A percentile compares a stretch with the other conserved stretches of the same genome.
These are phyloP conservation scores for cucumber (Cucumis sativus) DNA, from an alignment of 306 rosid genomes.

Conservation along the genomic window Cucumber_9930_V3 NC_026657.2:7574001-7574500, in stretches of 20 bases:
- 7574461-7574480: background rate
- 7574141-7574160: conserved; percentile 42
- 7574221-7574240: conserved; percentile 30
- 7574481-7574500: background rate
- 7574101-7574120: background rate
- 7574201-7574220: conserved; percentile 41
- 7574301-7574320: conserved; percentile 17
- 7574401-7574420: background rate
- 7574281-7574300: conserved; percentile 90
- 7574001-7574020: background rate
- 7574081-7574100: background rate
- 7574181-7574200: conserved; percentile 50
- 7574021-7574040: background rate
- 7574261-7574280: conserved; percentile 69
- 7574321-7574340: conserved; percentile 6
- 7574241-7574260: conserved; percentile 36
- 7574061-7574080: background rate
- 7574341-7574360: background rate
- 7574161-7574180: conserved; percentile 26
- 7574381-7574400: background rate
- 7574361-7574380: background rate
- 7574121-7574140: conserved; percentile 58
- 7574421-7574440: background rate
- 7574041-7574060: background rate
- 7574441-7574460: background rate